A percentile compares a stretch with the other conserved stretches of the same genome.
phyloP scores from a whole-genome alignment of 768 basidiomycete genomes.

The Tricholoma sp. region DNA sequence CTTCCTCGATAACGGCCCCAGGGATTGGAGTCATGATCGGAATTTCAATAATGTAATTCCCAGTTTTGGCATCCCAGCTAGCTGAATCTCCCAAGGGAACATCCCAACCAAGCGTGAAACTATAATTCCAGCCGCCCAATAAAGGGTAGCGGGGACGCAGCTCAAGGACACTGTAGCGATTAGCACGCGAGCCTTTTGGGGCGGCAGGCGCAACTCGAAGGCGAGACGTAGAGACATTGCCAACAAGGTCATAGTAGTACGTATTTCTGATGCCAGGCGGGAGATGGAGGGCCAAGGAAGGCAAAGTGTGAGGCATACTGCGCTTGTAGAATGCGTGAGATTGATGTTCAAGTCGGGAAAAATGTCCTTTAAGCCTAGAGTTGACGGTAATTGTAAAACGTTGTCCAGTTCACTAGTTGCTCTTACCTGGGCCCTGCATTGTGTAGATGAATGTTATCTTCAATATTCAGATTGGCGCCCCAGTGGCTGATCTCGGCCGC shows the following conservation, averaged over 20 bases:
- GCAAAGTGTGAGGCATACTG: constrained; percentile 64
- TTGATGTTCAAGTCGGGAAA: constrained; percentile 89
- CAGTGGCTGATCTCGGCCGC: constrained; percentile 93
- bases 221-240: constrained; percentile 94
- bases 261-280: constrained; percentile 77
- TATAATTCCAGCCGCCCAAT: constrained; percentile 97
- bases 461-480: constrained; percentile 91
- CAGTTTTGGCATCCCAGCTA: constrained; percentile 55
- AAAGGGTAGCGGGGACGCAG: constrained; percentile 88
- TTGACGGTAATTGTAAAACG: not conserved
- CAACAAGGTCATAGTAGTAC: constrained; percentile 90
- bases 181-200: constrained; percentile 47
- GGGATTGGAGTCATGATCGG: constrained; percentile 83
- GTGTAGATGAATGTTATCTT: constrained; percentile 80
- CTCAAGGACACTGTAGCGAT: constrained; percentile 68
- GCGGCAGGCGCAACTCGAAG: constrained; percentile 67
- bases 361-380: constrained; percentile 86
- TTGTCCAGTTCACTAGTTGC: constrained; percentile 22
- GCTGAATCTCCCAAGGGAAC: constrained; percentile 74
- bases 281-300: constrained; percentile 71
- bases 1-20: constrained; percentile 77
- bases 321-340: constrained; percentile 65
- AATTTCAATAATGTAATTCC: constrained; percentile 69
- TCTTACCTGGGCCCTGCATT: constrained; percentile 85
- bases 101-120: constrained; percentile 92